Base-by-base conservation (phyloP, 2,329 filamentous ascomycete species). In the Byssoonygena ceratinophila region DNA sequence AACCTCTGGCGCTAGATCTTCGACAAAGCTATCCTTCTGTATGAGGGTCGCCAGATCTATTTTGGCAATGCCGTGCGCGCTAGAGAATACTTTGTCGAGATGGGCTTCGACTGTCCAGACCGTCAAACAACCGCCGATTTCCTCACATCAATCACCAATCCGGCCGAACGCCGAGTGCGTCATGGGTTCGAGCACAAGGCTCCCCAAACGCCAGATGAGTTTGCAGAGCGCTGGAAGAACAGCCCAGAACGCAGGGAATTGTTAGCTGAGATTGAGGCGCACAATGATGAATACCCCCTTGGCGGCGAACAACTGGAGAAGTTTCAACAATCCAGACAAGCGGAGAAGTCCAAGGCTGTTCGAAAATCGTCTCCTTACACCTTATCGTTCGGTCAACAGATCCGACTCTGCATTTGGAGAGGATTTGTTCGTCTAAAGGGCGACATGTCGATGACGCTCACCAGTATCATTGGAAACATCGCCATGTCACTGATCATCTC, bases 1-100 rank as follows among this genome's bases (percentile, higher is more conserved):
- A 46, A 58, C 44, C 18, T n/a, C 1, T n/a, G 22, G 11, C 7
- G 31, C 3, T 46, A 76, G 32, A 79, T 82, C 32, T 90, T 91
- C 56, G 87, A 94, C 73, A 92, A 91, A 67, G 86, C 91, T 9
- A 72, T 92, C 61, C 83, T 91, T 32, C 85, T 92, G 50, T 85
- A 90, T 56, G 78, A 80, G 40, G 87, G 87, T 1, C 79, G 78
- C 23, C 82, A 89, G 63, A 84, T 87, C 34, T 92, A 82, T 68
- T 89, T 86, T 55, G 87, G 87, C 0, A 82, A 83, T 0, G 71
- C 79, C 0, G 68, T 74, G 1, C 79, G 85, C 56, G 87, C 87
- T 1, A 76, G 85, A 29, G 68, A 69, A 46, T 91, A 91, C 65
- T 91, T 92, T 56, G 85, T 90, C 61, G 71, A 78, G 1, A 78